Base-by-base conservation (phyloP, 495 filamentous ascomycete species). In the Penicillium paradoxum region DNA sequence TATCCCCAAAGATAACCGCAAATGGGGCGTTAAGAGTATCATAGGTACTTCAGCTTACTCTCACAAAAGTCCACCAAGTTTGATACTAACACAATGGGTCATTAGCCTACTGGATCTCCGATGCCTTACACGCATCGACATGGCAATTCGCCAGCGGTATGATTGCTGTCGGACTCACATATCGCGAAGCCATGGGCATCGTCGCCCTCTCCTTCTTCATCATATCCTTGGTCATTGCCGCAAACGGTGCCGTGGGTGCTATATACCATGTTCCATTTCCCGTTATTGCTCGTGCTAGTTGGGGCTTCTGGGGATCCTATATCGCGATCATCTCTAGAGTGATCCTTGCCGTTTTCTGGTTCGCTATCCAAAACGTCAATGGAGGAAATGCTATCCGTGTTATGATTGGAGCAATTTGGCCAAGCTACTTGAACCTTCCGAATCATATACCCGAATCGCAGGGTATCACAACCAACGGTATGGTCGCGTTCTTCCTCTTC, bases 321-420 rank as follows among this genome's bases (percentile, higher is more conserved):
- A 77, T 89, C 56, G 75, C 79, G 21, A 85, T 88, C 44, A 68
- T 87, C 9, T 85, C 82, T 0, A 77, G 86, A n/a, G 73, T 79
- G 0, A 80, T 88, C 49, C 73, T 88, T 5, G 85, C 84, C 7
- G 69, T 87, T 58, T 87, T 88, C 68, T 88, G 86, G 85, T 82
- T 87, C 22, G 83, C 82, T 13, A 86, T 89, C 45, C 81, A 87
- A 60, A 79, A 82, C 22, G 79, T 80, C 48, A 87, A 83, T 56
- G 85, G 85, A 8, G 83, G 81, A 0, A 81, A 84, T 56, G 78
- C 81, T 21, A 72, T 86, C 24, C 77, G 76, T 1, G 81, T 84
- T 41, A 87, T 87, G 83, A 73, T 89, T 15, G 76, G 75, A 10
- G 83, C 85, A 4, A 87, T 87, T 60, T 87, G 84, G 74, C 83